phyloP scores from a whole-genome alignment of 1,284 basidiomycete genomes.

The Cutaneotrichosporon sp. region DNA sequence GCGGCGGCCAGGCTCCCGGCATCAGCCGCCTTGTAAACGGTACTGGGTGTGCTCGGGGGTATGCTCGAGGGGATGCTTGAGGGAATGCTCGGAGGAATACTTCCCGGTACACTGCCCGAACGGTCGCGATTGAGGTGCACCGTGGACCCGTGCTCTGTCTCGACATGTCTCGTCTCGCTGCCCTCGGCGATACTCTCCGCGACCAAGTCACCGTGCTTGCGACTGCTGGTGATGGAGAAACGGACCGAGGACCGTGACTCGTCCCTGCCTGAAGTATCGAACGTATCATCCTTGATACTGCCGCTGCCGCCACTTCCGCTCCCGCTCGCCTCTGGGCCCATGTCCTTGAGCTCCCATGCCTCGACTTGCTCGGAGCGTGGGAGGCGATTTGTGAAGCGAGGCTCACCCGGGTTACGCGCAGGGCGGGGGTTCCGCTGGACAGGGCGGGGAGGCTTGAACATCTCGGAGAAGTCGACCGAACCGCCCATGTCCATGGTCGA shows the following conservation, averaged over 20 bases:
- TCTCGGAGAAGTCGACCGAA: background rate
- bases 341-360: background rate
- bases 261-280: too few relatives aligned
- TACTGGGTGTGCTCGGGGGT: background rate
- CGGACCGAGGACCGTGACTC: background rate
- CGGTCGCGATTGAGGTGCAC: background rate
- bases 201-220: background rate
- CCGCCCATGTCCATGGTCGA: background rate
- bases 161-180: background rate
- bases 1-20: too few relatives aligned
- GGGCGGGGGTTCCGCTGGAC: background rate
- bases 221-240: background rate
- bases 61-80: background rate
- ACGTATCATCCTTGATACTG: background rate
- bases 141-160: background rate
- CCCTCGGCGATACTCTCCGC: background rate
- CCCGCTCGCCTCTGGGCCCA: background rate
- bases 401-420: background rate
- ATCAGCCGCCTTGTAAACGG: background rate
- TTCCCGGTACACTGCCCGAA: too few relatives aligned
- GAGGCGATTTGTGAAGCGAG: background rate
- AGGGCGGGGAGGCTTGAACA: background rate
- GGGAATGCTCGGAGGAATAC: too few relatives aligned
- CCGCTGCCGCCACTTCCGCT: background rate
- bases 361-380: background rate